These are phyloP conservation scores for Cladosporium sp. DNA, from an alignment of 2,329 filamentous ascomycete genomes.

Conservation along the genomic window DNA sequence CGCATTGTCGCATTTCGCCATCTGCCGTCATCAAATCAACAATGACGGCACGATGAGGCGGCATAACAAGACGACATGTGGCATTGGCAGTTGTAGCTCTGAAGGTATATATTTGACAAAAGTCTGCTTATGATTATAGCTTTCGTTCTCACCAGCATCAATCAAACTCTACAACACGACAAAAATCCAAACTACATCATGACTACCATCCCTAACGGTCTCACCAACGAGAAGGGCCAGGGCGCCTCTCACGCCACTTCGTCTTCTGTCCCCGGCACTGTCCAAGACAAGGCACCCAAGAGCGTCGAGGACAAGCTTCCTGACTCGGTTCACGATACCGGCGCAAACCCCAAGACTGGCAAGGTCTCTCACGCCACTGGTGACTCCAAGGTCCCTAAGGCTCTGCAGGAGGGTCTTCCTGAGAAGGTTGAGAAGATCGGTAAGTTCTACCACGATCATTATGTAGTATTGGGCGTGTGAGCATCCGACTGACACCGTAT, in stretches of 20 bases:
- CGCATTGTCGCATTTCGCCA: background rate
- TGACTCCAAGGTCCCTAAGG: slow-evolving; percentile 37
- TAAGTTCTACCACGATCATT: no score
- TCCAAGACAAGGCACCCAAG: slow-evolving; percentile 36
- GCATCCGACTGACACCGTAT: no score
- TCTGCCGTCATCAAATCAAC: background rate
- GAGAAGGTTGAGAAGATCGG: slow-evolving; percentile 42
- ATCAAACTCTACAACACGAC: background rate
- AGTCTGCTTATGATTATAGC: background rate
- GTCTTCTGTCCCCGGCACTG: slow-evolving; percentile 36
- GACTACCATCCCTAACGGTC: background rate
- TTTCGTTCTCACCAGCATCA: background rate
- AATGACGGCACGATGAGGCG: slow-evolving; percentile 5
- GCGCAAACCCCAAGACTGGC: slow-evolving; percentile 29
- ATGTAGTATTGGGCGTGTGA: no score
- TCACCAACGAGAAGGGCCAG: slow-evolving; percentile 33
- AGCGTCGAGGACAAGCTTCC: slow-evolving; percentile 38
- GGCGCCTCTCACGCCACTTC: slow-evolving; percentile 40
- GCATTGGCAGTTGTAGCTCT: background rate
- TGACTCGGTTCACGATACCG: slow-evolving; percentile 37
- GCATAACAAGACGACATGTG: background rate
- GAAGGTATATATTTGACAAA: background rate
- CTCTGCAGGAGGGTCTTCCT: slow-evolving; percentile 41
- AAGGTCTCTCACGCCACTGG: slow-evolving; percentile 39
- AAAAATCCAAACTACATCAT: background rate